Evolutionary conservation across 352 stramenopile species (phyloP).

Genomic region (Pythium insidiosum): DNA sequence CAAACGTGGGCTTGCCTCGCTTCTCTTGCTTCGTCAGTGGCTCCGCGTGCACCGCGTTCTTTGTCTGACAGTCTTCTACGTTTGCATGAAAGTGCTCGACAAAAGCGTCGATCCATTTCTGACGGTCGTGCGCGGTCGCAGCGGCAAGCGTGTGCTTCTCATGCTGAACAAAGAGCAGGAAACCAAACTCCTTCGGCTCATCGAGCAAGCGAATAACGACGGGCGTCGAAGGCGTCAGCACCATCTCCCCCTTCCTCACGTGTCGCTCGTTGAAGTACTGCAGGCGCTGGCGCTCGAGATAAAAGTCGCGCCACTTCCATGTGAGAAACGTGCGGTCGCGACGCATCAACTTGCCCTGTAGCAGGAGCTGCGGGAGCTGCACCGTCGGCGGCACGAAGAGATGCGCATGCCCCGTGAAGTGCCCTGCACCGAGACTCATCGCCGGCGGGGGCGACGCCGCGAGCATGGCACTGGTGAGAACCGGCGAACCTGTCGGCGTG

Average conservation of each 20-base stretch:
- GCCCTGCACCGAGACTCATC: too few species aligned
- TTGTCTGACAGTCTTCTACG: constrained; percentile 38
- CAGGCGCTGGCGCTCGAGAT: constrained; percentile 53
- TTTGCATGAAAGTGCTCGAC: constrained; percentile 70
- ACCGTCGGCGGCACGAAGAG: constrained; percentile 4
- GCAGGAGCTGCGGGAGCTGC: constrained; percentile 14
- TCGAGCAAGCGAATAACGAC: constrained; percentile 65
- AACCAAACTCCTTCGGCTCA: constrained; percentile 64
- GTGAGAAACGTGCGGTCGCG: constrained; percentile 69
- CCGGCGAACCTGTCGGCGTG: too few species aligned
- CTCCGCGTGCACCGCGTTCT: not conserved
- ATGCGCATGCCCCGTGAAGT: not conserved
- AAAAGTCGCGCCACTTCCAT: constrained; percentile 82
- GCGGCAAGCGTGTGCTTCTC: constrained; percentile 73
- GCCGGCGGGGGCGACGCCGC: too few species aligned
- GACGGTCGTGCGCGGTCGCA: constrained; percentile 53
- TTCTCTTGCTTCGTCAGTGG: constrained; percentile 30
- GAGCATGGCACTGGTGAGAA: too few species aligned
- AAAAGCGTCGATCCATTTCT: constrained; percentile 77
- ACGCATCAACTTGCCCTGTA: constrained; percentile 68
- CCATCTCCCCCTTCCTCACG: constrained; percentile 65
- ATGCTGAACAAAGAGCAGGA: constrained; percentile 72
- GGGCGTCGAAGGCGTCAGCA: constrained; percentile 43
- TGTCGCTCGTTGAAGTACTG: constrained; percentile 78
- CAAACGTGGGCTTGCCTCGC: constrained; percentile 48